Evolutionary conservation across 2,329 filamentous ascomycete genomes (phyloP).

Genomic region (Pseudopithomyces chartarum): DNA sequence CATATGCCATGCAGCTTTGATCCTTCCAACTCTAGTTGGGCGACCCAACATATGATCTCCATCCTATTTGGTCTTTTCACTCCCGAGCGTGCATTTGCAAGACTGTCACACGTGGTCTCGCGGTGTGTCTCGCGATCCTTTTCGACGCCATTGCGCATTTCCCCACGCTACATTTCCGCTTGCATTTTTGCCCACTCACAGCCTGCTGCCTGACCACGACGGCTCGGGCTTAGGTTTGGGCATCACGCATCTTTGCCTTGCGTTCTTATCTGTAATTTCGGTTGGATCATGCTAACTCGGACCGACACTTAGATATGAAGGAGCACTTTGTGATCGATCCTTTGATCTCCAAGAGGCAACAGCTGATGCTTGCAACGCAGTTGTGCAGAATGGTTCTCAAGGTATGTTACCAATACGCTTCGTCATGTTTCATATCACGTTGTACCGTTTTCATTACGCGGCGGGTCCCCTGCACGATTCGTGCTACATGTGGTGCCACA

Average conservation of each 20-base stretch:
- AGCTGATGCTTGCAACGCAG: slow-evolving; percentile 94
- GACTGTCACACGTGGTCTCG: slow-evolving; percentile 19
- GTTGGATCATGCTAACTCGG: slow-evolving; percentile 28
- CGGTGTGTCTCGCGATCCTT: slow-evolving; percentile 17
- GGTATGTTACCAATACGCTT: slow-evolving; percentile 53
- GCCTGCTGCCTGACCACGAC: not conserved
- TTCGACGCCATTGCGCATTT: slow-evolving; percentile 27
- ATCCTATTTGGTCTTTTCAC: not conserved
- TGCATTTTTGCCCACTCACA: slow-evolving; percentile 19
- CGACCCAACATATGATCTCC: not conserved
- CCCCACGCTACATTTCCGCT: slow-evolving; percentile 30
- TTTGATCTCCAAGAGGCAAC: slow-evolving; percentile 96
- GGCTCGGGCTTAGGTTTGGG: not conserved
- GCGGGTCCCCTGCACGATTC: not conserved
- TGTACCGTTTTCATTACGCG: slow-evolving; percentile 11
- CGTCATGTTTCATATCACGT: slow-evolving; percentile 26
- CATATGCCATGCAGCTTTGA: slow-evolving; percentile 1
- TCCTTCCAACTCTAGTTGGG: slow-evolving; percentile 4
- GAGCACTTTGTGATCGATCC: slow-evolving; percentile 98
- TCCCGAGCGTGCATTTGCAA: not conserved
- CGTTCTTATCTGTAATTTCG: not conserved
- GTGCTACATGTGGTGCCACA: not conserved
- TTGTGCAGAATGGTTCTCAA: slow-evolving; percentile 81
- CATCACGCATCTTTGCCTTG: not conserved
- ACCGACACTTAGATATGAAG: slow-evolving; percentile 74